Conservation (phyloP, 1,139 yeast species). For the Hansenula lynferdii region DNA sequence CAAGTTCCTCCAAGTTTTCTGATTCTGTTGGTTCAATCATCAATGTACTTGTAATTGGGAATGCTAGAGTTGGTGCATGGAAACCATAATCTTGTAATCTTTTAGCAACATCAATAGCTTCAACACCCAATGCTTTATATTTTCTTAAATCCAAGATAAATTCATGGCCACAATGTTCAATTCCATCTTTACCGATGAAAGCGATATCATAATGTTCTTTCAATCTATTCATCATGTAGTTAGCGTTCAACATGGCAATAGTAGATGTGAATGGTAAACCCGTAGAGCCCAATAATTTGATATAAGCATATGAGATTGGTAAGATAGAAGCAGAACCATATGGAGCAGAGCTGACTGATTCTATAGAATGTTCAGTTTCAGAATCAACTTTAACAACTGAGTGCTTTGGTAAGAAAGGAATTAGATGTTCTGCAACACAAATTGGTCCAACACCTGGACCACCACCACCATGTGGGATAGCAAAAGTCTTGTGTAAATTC, state of each 20-base stretch:
- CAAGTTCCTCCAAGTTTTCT: slow-evolving; percentile 82
- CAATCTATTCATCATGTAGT: slow-evolving; percentile 84
- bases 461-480: slow-evolving; percentile 99
- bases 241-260: slow-evolving; percentile 90
- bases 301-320: slow-evolving; percentile 92
- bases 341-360: slow-evolving; percentile 88
- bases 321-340: slow-evolving; percentile 92
- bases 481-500: slow-evolving; percentile 94
- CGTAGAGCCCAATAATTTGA: slow-evolving; percentile 84
- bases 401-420: slow-evolving; percentile 82
- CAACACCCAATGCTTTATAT: slow-evolving; percentile 76
- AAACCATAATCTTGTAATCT: slow-evolving; percentile 96
- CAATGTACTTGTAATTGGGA: slow-evolving; percentile 96
- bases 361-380: slow-evolving; percentile 46
- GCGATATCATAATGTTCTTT: slow-evolving; percentile 68
- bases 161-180: slow-evolving; percentile 93
- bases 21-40: slow-evolving; percentile 99
- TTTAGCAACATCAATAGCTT: slow-evolving; percentile 95
- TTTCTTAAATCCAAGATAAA: slow-evolving; percentile 89
- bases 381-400: slow-evolving; percentile 52
- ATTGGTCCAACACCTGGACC: slow-evolving; percentile 99
- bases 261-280: slow-evolving; percentile 84
- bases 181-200: slow-evolving; percentile 58
- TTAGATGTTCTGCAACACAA: slow-evolving; percentile 81
- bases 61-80: slow-evolving; percentile 98